Evolutionary conservation across 768 basidiomycete genomes (phyloP).

Genomic region (Mycena sanguinolenta): DNA sequence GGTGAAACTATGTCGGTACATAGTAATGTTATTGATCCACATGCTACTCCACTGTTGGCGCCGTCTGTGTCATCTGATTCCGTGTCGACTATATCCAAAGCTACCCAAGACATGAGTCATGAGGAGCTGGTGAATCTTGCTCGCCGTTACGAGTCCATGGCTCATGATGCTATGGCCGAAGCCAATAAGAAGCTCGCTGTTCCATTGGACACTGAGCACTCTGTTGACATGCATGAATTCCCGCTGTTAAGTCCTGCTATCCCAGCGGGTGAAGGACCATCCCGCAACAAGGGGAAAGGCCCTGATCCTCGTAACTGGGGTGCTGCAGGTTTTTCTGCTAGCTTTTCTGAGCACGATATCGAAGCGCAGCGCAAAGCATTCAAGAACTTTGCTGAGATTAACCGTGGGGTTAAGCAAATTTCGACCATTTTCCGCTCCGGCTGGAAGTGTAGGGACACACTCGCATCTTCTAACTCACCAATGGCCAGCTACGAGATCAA

Average conservation of each 20-base stretch:
- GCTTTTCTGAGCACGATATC: neutral
- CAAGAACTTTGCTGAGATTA: neutral
- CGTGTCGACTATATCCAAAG: slow-evolving; percentile 4
- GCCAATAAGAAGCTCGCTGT: neutral
- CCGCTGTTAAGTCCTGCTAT: neutral
- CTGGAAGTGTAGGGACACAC: too few relatives aligned
- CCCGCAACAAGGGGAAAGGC: neutral
- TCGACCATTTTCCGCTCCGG: too few relatives aligned
- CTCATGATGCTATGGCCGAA: slow-evolving; percentile 7
- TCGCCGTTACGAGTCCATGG: slow-evolving; percentile 10
- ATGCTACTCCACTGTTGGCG: neutral
- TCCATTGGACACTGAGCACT: neutral
- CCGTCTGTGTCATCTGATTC: neutral
- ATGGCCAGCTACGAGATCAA: too few relatives aligned
- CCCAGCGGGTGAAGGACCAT: neutral
- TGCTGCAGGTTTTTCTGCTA: neutral
- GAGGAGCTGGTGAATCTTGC: slow-evolving; percentile 17
- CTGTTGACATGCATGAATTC: neutral
- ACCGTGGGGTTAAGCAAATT: neutral
- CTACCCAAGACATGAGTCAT: slow-evolving; percentile 8
- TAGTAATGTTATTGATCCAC: neutral
- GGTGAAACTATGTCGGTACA: neutral
- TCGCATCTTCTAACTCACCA: too few relatives aligned
- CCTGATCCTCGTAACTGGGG: neutral
- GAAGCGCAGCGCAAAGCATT: neutral